A percentile compares a stretch with the other conserved stretches of the same genome.
These are phyloP conservation scores for Amanita thiersii DNA, from an alignment of 768 basidiomycete genomes.

Conservation along the genomic window DNA sequence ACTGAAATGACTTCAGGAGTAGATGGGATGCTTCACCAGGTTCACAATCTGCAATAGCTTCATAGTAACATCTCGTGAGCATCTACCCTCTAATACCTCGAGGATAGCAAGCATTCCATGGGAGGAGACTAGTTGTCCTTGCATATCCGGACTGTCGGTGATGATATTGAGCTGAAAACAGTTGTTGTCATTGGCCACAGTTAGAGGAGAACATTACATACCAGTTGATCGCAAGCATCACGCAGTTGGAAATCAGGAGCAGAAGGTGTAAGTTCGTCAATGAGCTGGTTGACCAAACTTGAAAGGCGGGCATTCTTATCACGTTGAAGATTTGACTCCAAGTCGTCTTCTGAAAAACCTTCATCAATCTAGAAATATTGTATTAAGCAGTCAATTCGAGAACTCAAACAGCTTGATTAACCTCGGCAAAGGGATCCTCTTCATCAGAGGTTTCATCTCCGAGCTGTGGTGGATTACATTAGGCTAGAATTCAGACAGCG, in stretches of 20 bases:
- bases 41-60: conserved; percentile 87
- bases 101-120: conserved; percentile 95
- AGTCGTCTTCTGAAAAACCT: conserved; percentile 84
- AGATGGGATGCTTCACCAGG: conserved; percentile 45
- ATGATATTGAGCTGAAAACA: conserved; percentile 61
- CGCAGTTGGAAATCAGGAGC: conserved; percentile 78
- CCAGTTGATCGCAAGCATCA: conserved; percentile 83
- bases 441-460: conserved; percentile 83
- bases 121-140: conserved; percentile 78
- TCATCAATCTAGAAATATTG: conserved; percentile 71
- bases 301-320: conserved; percentile 90
- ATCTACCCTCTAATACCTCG: conserved; percentile 85
- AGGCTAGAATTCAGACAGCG: background rate
- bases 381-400: background rate
- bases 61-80: conserved; percentile 79
- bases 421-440: conserved; percentile 95
- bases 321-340: conserved; percentile 85
- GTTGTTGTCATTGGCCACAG: conserved; percentile 1
- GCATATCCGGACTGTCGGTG: conserved; percentile 77
- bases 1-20: conserved; percentile 27
- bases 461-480: conserved; percentile 30
- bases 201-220: conserved; percentile 25
- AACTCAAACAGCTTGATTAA: conserved; percentile 17
- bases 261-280: conserved; percentile 79
- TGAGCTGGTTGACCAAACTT: conserved; percentile 71